phyloP scores from a whole-genome alignment of 768 basidiomycete species.

The Megacollybia marginata region DNA sequence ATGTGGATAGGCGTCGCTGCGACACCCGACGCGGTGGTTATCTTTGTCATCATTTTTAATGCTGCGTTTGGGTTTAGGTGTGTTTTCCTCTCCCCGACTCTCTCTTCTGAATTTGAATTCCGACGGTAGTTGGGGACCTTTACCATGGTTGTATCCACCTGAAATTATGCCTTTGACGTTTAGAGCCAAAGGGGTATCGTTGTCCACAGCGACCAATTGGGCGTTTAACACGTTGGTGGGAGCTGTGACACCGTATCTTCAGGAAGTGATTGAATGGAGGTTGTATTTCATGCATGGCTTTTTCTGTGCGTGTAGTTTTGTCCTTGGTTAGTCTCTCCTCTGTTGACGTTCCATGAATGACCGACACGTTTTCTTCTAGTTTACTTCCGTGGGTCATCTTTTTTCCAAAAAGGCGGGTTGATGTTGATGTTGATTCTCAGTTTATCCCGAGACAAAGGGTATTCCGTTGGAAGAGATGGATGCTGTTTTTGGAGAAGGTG shows the following conservation, averaged over 20 bases:
- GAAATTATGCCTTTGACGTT: slow-evolving; percentile 86
- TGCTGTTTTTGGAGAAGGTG: slow-evolving; percentile 82
- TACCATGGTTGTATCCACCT: slow-evolving; percentile 66
- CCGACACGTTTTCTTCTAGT: slow-evolving; percentile 53
- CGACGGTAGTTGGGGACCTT: slow-evolving; percentile 66
- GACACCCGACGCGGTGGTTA: slow-evolving; percentile 83
- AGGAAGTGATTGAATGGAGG: slow-evolving; percentile 84
- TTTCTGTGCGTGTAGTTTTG: slow-evolving; percentile 77
- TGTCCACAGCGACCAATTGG: slow-evolving; percentile 90
- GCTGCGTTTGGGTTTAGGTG: slow-evolving; percentile 88
- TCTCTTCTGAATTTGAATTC: not conserved
- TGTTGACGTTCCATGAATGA: slow-evolving; percentile 48
- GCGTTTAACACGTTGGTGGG: slow-evolving; percentile 84
- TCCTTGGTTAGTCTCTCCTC: slow-evolving; percentile 46
- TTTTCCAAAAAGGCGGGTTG: not conserved
- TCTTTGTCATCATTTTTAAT: slow-evolving; percentile 88
- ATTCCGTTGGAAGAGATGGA: slow-evolving; percentile 90
- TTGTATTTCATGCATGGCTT: slow-evolving; percentile 95
- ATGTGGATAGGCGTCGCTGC: slow-evolving; percentile 83
- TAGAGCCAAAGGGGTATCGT: slow-evolving; percentile 88
- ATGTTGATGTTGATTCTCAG: slow-evolving; percentile 30
- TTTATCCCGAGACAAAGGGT: slow-evolving; percentile 84
- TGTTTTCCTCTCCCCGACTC: slow-evolving; percentile 2
- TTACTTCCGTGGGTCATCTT: slow-evolving; percentile 57
- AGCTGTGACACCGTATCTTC: slow-evolving; percentile 78